phyloP scores from a whole-genome alignment of 208 protist species.

The Phytomonas sp. region DNA sequence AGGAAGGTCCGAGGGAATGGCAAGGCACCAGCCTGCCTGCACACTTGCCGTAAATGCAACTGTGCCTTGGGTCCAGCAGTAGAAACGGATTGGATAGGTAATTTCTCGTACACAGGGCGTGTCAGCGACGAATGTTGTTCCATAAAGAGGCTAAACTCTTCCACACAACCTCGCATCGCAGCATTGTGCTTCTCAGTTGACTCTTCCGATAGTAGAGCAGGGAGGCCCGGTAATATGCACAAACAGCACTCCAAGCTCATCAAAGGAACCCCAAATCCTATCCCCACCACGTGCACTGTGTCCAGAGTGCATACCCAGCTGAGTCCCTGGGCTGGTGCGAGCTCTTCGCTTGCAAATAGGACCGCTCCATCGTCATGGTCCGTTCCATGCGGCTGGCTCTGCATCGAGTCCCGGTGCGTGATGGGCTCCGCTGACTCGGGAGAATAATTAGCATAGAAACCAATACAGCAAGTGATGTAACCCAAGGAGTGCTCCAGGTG shows the following conservation, averaged over 20 bases:
- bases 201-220: slow-evolving; percentile 29
- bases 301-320: slow-evolving; percentile 17
- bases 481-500: slow-evolving; percentile 55
- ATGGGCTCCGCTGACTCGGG: not conserved
- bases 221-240: slow-evolving; percentile 28
- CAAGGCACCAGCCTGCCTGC: slow-evolving; percentile 32
- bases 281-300: slow-evolving; percentile 27
- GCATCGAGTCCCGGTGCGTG: not conserved
- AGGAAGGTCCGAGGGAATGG: slow-evolving; percentile 54
- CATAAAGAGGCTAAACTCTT: slow-evolving; percentile 60
- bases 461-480: slow-evolving; percentile 35
- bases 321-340: not conserved
- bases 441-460: slow-evolving; percentile 10
- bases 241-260: slow-evolving; percentile 40
- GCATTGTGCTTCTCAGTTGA: slow-evolving; percentile 47
- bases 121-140: slow-evolving; percentile 62
- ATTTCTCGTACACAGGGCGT: slow-evolving; percentile 30
- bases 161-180: slow-evolving; percentile 50
- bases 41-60: slow-evolving; percentile 54
- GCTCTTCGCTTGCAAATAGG: not conserved
- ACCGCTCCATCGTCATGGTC: not conserved
- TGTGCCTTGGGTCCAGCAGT: slow-evolving; percentile 47
- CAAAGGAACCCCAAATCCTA: slow-evolving; percentile 63
- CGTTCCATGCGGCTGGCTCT: not conserved
- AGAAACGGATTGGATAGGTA: slow-evolving; percentile 51